Evolutionary conservation across 2,329 filamentous ascomycete species (phyloP).

Genomic region (Pseudogymnoascus sp.): DNA sequence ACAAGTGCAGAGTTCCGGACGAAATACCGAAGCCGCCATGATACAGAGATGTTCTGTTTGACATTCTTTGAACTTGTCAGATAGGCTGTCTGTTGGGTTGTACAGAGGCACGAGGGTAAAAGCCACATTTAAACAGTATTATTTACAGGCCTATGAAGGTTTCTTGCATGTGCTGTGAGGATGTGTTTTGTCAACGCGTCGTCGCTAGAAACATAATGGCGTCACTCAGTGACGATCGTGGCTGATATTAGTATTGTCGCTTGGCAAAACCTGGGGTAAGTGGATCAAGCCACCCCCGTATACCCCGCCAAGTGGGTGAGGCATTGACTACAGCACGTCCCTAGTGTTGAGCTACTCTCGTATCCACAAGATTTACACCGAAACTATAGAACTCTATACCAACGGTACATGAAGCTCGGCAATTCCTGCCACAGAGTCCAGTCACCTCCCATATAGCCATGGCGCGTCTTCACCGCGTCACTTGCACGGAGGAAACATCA

Average conservation of each 20-base stretch:
- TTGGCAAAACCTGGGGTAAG: constrained; percentile 1
- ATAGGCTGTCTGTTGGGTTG: neutral
- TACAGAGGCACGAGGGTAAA: neutral
- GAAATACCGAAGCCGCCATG: neutral
- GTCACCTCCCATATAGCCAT: neutral
- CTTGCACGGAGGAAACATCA: neutral
- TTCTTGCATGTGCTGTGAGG: neutral
- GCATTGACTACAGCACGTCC: neutral
- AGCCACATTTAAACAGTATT: neutral
- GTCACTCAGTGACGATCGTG: neutral
- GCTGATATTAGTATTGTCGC: neutral
- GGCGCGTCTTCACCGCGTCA: neutral
- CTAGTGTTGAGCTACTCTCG: neutral
- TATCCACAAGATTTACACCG: neutral
- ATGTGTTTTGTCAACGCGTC: neutral
- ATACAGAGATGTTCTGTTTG: neutral
- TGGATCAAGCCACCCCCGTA: neutral
- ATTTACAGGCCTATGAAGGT: neutral
- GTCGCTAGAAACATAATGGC: neutral
- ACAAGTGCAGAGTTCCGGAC: neutral
- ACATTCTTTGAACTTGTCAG: neutral
- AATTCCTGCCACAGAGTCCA: neutral
- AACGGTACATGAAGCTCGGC: neutral
- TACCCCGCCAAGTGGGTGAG: neutral
- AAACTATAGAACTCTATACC: neutral